Evolutionary conservation across 139 green algal genomes (phyloP).

Genomic region (Chlamydomonas applanata): DNA sequence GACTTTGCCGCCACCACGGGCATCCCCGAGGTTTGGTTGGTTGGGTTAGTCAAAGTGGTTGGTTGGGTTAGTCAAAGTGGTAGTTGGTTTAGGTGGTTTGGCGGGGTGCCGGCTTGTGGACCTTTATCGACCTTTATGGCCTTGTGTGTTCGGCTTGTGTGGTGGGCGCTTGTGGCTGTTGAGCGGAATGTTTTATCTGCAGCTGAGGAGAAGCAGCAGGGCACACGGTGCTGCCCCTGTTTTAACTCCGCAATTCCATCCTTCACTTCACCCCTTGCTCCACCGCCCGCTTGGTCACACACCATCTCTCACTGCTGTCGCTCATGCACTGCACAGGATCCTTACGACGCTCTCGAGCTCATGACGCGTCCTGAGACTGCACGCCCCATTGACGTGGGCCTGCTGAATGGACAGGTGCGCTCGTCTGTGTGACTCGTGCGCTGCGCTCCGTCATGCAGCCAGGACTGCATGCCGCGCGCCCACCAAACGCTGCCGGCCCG

Average conservation of each 20-base stretch:
- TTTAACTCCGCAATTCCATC: too few relatives aligned
- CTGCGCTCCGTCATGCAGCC: background rate
- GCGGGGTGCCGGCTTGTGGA: too few relatives aligned
- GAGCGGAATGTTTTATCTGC: background rate
- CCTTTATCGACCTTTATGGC: background rate
- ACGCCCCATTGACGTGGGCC: constrained; percentile 35
- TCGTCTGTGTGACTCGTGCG: background rate
- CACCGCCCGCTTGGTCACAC: too few relatives aligned
- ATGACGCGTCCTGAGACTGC: constrained; percentile 22
- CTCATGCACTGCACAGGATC: too few relatives aligned
- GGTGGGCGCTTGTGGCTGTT: background rate
- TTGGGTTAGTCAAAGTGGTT: background rate
- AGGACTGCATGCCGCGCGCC: too few relatives aligned
- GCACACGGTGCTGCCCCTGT: too few relatives aligned
- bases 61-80: too few relatives aligned
- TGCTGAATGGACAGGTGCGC: constrained; percentile 33
- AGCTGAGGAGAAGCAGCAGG: background rate
- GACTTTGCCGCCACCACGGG: constrained; percentile 48
- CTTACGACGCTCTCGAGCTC: constrained; percentile 34
- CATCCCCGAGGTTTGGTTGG: constrained; percentile 31
- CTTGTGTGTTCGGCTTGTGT: background rate
- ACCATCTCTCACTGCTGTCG: too few relatives aligned
- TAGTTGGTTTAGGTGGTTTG: background rate
- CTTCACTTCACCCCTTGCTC: too few relatives aligned
- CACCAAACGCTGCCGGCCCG: too few relatives aligned